Evolutionary conservation across 2,329 filamentous ascomycete genomes (phyloP).

Genomic region (Diaporthe ampelina): DNA sequence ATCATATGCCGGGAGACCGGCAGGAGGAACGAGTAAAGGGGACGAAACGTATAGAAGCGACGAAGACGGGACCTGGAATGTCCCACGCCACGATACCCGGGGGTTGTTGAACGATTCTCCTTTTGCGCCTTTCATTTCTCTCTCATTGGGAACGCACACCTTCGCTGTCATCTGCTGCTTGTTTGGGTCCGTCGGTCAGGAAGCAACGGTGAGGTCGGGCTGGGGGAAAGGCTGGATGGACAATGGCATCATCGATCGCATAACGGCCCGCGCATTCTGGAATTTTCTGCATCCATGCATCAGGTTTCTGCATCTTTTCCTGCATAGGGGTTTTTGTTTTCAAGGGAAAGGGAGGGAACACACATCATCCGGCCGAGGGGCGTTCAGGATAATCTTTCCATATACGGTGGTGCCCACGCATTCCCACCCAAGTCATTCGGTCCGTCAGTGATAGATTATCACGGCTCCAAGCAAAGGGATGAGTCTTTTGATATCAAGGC

Average conservation of each 20-base stretch:
- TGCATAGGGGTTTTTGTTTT: conserved; percentile 24
- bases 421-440: not conserved
- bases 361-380: not conserved
- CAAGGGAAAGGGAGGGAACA: not conserved
- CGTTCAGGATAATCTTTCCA: conserved; percentile 36
- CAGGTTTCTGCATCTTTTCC: conserved; percentile 32
- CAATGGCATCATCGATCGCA: conserved; percentile 33
- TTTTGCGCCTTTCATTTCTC: not conserved
- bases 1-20: not conserved
- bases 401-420: conserved; percentile 41
- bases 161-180: conserved; percentile 20
- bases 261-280: conserved; percentile 26
- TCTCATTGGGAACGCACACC: not conserved
- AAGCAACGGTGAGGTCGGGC: conserved; percentile 23
- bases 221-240: not conserved
- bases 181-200: conserved; percentile 7
- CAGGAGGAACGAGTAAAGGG: not conserved
- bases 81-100: conserved; percentile 34
- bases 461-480: conserved; percentile 1
- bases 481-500: conserved; percentile 26
- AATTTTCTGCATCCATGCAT: conserved; percentile 30
- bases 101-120: conserved; percentile 21
- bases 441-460: conserved; percentile 22
- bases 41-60: not conserved
- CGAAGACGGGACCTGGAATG: conserved; percentile 17